These are phyloP conservation scores for Xylaria sp. DNA, from an alignment of 2,329 filamentous ascomycete species.

Conservation along the genomic window DNA sequence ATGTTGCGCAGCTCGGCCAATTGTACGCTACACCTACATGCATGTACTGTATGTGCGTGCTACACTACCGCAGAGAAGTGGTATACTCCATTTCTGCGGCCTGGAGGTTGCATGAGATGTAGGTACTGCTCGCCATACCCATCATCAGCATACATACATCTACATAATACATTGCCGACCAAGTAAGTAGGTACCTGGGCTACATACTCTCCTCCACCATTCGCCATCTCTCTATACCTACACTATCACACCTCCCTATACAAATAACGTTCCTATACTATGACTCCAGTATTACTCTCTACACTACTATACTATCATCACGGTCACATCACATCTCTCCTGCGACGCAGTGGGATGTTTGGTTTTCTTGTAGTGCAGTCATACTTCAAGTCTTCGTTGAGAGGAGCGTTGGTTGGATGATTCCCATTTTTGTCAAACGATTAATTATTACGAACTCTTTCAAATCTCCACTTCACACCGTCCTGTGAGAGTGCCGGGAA, in stretches of 20 bases:
- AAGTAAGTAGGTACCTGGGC: conserved; percentile 3
- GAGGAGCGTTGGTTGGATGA: conserved; percentile 10
- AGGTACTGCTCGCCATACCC: conserved; percentile 36
- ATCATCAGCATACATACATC: conserved; percentile 28
- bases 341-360: conserved; percentile 18
- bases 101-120: conserved; percentile 38
- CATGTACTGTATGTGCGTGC: conserved; percentile 29
- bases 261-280: conserved; percentile 10
- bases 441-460: conserved; percentile 14
- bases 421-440: not conserved
- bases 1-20: conserved; percentile 39
- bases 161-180: conserved; percentile 34
- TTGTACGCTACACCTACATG: conserved; percentile 32
- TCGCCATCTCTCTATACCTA: conserved; percentile 5
- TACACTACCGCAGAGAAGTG: not conserved
- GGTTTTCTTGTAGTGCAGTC: conserved; percentile 4
- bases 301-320: conserved; percentile 3
- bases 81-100: conserved; percentile 26
- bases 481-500: conserved; percentile 8
- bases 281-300: not conserved
- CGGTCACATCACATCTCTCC: not conserved
- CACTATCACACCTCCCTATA: conserved; percentile 12
- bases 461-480: conserved; percentile 7
- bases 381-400: conserved; percentile 1
- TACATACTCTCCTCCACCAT: conserved; percentile 13